Evolutionary conservation across 805 yeast species (phyloP).

Genomic region (Candida nitratophila): DNA sequence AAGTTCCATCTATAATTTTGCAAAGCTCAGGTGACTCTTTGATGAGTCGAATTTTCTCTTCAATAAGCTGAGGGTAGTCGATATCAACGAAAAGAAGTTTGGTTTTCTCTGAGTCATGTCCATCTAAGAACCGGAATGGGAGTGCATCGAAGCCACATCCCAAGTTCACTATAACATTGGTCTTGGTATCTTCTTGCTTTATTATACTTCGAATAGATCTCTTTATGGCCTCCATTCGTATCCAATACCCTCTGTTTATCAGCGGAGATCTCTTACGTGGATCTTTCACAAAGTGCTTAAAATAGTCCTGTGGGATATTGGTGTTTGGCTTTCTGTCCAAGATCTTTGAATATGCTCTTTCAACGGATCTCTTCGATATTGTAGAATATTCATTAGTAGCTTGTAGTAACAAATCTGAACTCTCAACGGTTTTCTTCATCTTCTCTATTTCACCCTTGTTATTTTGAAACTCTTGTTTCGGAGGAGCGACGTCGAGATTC

Average conservation of each 20-base stretch:
- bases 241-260: slow-evolving; percentile 79
- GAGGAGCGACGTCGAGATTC: too few relatives aligned
- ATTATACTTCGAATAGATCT: slow-evolving; percentile 43
- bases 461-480: too few relatives aligned
- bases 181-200: slow-evolving; percentile 14
- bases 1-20: slow-evolving; percentile 33
- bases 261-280: slow-evolving; percentile 69
- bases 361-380: slow-evolving; percentile 77
- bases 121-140: slow-evolving; percentile 42
- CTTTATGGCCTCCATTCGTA: slow-evolving; percentile 65
- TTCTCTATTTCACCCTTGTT: slow-evolving; percentile 28
- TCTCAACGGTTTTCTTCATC: neutral
- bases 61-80: slow-evolving; percentile 66
- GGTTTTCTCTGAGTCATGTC: slow-evolving; percentile 7
- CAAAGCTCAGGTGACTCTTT: slow-evolving; percentile 37
- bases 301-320: slow-evolving; percentile 36
- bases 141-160: slow-evolving; percentile 76
- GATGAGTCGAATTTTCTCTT: slow-evolving; percentile 48
- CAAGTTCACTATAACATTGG: slow-evolving; percentile 45
- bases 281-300: slow-evolving; percentile 60
- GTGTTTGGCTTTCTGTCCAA: slow-evolving; percentile 9
- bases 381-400: slow-evolving; percentile 81
- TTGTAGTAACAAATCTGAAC: slow-evolving; percentile 63
- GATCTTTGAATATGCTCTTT: slow-evolving; percentile 41
- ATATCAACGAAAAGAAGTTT: slow-evolving; percentile 53